A percentile compares a stretch with the other conserved stretches of the same genome.
Conservation (phyloP, 2,329 filamentous ascomycete species). For the Mariannaea elegans region DNA sequence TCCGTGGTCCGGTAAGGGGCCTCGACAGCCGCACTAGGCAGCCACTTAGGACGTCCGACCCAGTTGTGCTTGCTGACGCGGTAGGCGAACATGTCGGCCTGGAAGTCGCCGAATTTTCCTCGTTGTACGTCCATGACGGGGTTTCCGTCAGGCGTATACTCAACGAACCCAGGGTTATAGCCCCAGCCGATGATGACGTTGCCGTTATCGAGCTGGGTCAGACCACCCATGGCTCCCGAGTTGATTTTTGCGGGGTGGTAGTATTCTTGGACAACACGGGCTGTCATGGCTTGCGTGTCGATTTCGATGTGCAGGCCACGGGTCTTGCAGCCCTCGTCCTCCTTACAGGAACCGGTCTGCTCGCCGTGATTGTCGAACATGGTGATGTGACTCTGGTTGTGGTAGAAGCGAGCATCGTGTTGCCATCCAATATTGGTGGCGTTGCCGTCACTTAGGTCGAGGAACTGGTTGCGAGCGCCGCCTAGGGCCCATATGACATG, state of each 20-base stretch:
- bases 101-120: conserved; percentile 31
- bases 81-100: conserved; percentile 42
- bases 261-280: conserved; percentile 41
- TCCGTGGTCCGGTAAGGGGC: conserved; percentile 33
- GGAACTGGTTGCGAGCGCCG: conserved; percentile 47
- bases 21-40: conserved; percentile 40
- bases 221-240: conserved; percentile 40
- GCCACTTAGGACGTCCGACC: conserved; percentile 41
- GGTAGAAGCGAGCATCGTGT: conserved; percentile 48
- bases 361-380: conserved; percentile 52
- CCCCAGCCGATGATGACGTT: conserved; percentile 42
- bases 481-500: conserved; percentile 48
- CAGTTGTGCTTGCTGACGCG: conserved; percentile 41
- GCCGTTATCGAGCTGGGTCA: conserved; percentile 40
- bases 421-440: conserved; percentile 51
- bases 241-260: conserved; percentile 39
- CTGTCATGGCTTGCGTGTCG: conserved; percentile 42
- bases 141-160: conserved; percentile 38
- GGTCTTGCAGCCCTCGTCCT: conserved; percentile 36
- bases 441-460: conserved; percentile 44
- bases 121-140: conserved; percentile 40
- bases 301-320: conserved; percentile 44
- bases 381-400: conserved; percentile 42
- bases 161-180: conserved; percentile 40
- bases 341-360: conserved; percentile 39